These are phyloP conservation scores for Grosmannia huntii DNA, from an alignment of 2,329 filamentous ascomycete species.

Conservation along the genomic window DNA sequence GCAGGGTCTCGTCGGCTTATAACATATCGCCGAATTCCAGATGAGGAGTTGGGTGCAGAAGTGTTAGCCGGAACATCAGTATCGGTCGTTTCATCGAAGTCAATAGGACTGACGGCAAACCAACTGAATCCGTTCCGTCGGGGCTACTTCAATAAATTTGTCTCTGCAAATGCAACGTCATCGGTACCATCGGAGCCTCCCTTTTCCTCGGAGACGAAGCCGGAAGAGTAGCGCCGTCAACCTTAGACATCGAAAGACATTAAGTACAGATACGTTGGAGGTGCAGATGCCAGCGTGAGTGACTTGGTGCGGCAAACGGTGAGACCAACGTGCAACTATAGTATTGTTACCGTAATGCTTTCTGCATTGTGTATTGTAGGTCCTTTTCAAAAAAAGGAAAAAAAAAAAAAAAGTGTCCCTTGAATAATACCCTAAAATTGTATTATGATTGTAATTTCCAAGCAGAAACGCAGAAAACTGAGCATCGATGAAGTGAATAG, in stretches of 20 bases:
- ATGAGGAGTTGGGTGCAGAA: conserved; percentile 37
- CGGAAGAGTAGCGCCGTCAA: no score
- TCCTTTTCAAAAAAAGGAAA: no score
- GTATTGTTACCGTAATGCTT: no score
- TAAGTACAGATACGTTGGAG: no score
- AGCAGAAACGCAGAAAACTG: not conserved
- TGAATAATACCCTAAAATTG: no score
- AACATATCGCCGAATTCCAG: conserved; percentile 63
- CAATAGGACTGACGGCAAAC: conserved; percentile 37
- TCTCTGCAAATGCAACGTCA: conserved; percentile 11
- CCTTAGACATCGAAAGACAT: no score
- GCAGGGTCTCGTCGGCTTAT: conserved; percentile 78
- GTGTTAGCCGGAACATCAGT: conserved; percentile 23
- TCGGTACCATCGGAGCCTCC: not conserved
- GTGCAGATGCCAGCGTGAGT: no score
- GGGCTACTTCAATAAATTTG: conserved; percentile 45
- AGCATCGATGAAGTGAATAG: not conserved
- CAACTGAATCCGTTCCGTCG: conserved; percentile 49
- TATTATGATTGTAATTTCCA: no score
- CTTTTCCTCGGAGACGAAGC: not conserved
- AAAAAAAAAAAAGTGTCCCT: no score
- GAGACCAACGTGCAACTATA: no score
- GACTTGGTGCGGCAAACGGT: no score
- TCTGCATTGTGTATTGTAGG: no score
- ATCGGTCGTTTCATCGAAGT: conserved; percentile 15